Conservation (phyloP, 2,329 filamentous ascomycete genomes). For the Cryphonectria japonica region DNA sequence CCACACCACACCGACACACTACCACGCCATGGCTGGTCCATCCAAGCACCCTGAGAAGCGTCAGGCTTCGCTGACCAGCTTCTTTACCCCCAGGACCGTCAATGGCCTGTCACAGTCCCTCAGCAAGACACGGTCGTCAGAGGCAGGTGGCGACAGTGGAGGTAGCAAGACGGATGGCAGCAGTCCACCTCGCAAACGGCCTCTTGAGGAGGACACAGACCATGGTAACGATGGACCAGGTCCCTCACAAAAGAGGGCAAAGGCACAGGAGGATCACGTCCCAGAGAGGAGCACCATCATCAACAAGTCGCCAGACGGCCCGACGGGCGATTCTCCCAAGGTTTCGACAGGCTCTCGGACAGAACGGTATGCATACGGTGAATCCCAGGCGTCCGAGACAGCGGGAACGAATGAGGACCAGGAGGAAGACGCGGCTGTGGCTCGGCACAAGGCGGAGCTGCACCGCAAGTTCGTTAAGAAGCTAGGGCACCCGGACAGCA, state of each 20-base stretch:
- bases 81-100: constrained; percentile 70
- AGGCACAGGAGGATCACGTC: constrained; percentile 45
- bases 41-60: constrained; percentile 59
- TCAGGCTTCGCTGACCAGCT: constrained; percentile 83
- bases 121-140: constrained; percentile 26
- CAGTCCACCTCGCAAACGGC: constrained; percentile 51
- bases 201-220: constrained; percentile 52
- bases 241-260: constrained; percentile 50
- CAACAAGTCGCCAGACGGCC: constrained; percentile 43
- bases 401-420: constrained; percentile 48
- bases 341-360: constrained; percentile 42
- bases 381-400: constrained; percentile 46
- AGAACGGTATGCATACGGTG: constrained; percentile 56
- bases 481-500: constrained; percentile 82
- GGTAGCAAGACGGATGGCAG: constrained; percentile 5
- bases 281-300: constrained; percentile 44
- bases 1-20: constrained; percentile 2
- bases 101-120: constrained; percentile 44
- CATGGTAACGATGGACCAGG: constrained; percentile 47
- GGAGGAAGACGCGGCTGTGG: constrained; percentile 47
- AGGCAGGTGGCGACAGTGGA: constrained; percentile 25
- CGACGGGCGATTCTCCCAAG: constrained; percentile 29
- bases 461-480: constrained; percentile 89
- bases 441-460: constrained; percentile 68
- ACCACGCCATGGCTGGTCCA: constrained; percentile 41